phyloP scores from a whole-genome alignment of 768 basidiomycete genomes.

The Boletellus ananas region DNA sequence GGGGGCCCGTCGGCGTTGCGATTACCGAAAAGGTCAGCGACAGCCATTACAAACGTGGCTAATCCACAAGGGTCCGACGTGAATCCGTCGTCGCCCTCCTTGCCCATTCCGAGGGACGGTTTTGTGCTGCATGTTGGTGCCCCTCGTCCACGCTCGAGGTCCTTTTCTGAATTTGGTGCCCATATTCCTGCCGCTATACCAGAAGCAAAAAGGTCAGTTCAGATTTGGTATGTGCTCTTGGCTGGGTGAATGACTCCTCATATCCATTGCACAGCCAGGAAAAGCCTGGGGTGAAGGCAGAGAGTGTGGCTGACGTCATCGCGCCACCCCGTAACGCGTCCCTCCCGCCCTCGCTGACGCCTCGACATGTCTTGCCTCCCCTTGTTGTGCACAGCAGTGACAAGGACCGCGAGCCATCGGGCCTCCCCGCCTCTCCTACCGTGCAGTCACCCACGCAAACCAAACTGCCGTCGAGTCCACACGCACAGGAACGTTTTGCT shows the following conservation, averaged over 20 bases:
- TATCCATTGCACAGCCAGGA: constrained; percentile 15
- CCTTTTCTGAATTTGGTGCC: constrained; percentile 70
- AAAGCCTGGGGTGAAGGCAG: constrained; percentile 18
- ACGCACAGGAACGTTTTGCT: constrained; percentile 24
- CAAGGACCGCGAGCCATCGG: neutral
- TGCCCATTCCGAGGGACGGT: constrained; percentile 51
- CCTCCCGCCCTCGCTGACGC: constrained; percentile 21
- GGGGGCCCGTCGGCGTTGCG: constrained; percentile 3
- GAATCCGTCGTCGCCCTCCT: neutral
- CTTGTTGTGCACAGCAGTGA: constrained; percentile 11
- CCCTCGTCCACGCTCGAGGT: constrained; percentile 57
- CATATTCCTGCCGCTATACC: constrained; percentile 2
- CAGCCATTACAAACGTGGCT: neutral
- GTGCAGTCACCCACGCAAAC: constrained; percentile 32
- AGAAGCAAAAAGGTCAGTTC: constrained; percentile 19
- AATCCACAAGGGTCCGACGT: neutral
- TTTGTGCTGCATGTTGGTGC: constrained; percentile 57
- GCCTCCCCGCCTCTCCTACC: constrained; percentile 3
- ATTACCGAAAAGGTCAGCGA: constrained; percentile 20
- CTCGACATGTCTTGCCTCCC: constrained; percentile 18
- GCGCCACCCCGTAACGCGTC: constrained; percentile 4
- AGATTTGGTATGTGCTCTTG: neutral
- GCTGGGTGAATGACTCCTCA: neutral
- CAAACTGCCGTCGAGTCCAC: constrained; percentile 37
- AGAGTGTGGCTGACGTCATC: neutral